Evolutionary conservation across 2,329 filamentous ascomycete genomes (phyloP).

Genomic region (Hymenoscyphus linearis): DNA sequence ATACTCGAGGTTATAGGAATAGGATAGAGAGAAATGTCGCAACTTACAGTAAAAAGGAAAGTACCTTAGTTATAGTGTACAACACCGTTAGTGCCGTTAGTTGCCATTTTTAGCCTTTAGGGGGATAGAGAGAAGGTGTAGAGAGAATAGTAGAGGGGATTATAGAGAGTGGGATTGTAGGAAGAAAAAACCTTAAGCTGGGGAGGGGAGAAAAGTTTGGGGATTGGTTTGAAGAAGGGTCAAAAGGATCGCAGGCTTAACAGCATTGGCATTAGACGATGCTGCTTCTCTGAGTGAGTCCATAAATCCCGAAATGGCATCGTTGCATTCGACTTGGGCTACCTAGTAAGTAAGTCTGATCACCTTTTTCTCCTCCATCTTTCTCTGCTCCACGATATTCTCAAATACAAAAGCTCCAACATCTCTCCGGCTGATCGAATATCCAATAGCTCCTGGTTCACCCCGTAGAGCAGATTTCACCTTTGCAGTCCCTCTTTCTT

Average conservation of each 20-base stretch:
- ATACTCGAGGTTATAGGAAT: no score
- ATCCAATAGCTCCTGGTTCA: constrained; percentile 32
- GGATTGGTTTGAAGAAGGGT: neutral
- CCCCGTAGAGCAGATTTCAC: constrained; percentile 26
- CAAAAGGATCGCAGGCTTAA: constrained; percentile 5
- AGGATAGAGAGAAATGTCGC: neutral
- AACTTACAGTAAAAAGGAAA: constrained; percentile 75
- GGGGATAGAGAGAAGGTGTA: neutral
- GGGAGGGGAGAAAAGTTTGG: neutral
- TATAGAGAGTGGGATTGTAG: constrained; percentile 2
- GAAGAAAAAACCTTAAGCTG: constrained; percentile 3
- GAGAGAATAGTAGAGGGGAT: neutral
- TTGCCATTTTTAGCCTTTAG: constrained; percentile 5
- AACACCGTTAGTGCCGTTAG: constrained; percentile 35
- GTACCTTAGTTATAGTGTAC: constrained; percentile 57
- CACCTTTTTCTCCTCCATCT: neutral
- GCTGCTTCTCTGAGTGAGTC: no score
- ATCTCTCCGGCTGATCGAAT: constrained; percentile 33
- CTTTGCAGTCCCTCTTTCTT: constrained; percentile 16
- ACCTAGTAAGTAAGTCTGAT: constrained; percentile 3
- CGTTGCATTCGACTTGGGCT: no score
- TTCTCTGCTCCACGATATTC: constrained; percentile 15
- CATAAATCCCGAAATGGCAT: no score
- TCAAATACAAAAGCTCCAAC: constrained; percentile 34
- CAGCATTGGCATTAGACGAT: no score